Evolutionary conservation across 192 early-diverging fungal genomes (phyloP).

Genomic region (Endogone sp.): DNA sequence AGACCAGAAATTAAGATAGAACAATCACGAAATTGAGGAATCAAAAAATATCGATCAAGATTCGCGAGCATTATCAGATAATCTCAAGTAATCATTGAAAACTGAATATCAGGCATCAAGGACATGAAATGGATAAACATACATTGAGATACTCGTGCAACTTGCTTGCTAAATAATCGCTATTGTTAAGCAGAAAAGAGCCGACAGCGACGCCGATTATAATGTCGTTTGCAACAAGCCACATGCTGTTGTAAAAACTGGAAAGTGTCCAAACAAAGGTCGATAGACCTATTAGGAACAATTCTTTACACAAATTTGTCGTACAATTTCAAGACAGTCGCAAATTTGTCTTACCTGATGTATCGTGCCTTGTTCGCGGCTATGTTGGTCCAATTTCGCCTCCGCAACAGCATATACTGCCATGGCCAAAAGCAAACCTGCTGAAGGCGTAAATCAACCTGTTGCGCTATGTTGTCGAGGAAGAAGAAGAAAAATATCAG

Average conservation of each 20-base stretch:
- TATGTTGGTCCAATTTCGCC: slow-evolving; percentile 50
- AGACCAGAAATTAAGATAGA: background rate
- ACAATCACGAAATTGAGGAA: background rate
- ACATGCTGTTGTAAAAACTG: slow-evolving; percentile 94
- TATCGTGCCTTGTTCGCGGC: slow-evolving; percentile 65
- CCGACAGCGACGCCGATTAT: slow-evolving; percentile 82
- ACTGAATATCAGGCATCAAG: background rate
- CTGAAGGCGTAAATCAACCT: slow-evolving; percentile 84
- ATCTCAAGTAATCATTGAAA: background rate
- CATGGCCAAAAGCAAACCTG: slow-evolving; percentile 84
- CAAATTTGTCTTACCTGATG: slow-evolving; percentile 69
- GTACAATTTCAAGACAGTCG: background rate
- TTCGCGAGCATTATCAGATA: too few species aligned
- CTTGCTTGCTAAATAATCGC: slow-evolving; percentile 46
- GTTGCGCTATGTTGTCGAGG: slow-evolving; percentile 63
- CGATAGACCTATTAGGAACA: background rate
- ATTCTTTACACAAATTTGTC: background rate
- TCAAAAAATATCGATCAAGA: background rate
- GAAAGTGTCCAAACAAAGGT: background rate
- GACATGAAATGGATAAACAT: background rate
- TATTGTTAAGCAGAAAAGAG: slow-evolving; percentile 61
- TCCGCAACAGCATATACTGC: slow-evolving; percentile 70
- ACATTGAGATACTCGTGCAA: slow-evolving; percentile 49
- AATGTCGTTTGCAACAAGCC: slow-evolving; percentile 92
- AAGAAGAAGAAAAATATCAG: too few species aligned